These are phyloP conservation scores for Leishmania martiniquensis DNA, from an alignment of 208 protist species.

Conservation along the genomic window DNA sequence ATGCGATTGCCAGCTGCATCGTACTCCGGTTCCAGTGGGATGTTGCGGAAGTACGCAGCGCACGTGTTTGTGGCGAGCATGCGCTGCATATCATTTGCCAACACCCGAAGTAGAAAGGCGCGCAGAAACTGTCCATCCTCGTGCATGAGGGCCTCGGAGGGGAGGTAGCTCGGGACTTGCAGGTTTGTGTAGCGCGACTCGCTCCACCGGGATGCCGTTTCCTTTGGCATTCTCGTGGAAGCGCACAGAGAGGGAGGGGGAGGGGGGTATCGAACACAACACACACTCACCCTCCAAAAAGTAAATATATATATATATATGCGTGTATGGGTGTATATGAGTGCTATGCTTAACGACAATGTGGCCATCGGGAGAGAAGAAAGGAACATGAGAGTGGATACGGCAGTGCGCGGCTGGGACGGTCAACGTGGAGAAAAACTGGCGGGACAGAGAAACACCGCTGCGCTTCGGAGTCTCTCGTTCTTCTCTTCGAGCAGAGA, in stretches of 20 bases:
- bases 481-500: not conserved
- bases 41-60: constrained; percentile 80
- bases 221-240: constrained; percentile 30
- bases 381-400: not conserved
- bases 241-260: not conserved
- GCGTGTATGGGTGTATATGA: not conserved
- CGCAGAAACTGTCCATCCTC: constrained; percentile 86
- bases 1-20: constrained; percentile 75
- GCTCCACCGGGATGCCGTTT: constrained; percentile 76
- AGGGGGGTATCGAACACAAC: not conserved
- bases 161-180: constrained; percentile 85
- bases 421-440: not conserved
- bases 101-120: constrained; percentile 78
- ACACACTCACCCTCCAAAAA: not conserved
- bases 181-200: constrained; percentile 79
- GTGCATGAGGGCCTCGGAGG: constrained; percentile 77
- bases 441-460: not conserved
- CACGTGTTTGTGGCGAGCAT: constrained; percentile 62
- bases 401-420: not conserved
- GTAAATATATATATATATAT: not conserved
- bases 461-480: not conserved
- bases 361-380: not conserved
- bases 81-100: constrained; percentile 79
- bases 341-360: not conserved
- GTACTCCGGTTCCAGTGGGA: constrained; percentile 80